These are phyloP conservation scores for Dictyostelium firmibasis DNA, from an alignment of 78 protist genomes.

Conservation along the genomic window DNA sequence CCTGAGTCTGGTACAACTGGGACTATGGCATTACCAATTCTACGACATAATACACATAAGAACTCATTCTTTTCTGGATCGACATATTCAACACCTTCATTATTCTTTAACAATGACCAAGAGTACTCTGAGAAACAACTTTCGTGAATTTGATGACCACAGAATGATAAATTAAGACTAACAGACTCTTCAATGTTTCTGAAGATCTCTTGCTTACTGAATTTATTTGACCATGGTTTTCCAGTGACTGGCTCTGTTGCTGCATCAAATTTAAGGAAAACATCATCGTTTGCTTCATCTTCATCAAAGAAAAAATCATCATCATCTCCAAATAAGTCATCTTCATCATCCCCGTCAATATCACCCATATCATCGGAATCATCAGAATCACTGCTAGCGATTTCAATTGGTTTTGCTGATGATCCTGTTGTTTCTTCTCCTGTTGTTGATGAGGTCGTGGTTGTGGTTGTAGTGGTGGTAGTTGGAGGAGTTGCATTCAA, in stretches of 20 bases:
- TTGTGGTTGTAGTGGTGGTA: not conserved
- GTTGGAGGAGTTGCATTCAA: not conserved
- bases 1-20: slow-evolving; percentile 74
- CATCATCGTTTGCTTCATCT: not conserved
- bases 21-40: slow-evolving; percentile 68
- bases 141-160: slow-evolving; percentile 74
- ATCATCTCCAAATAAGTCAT: slow-evolving; percentile 29
- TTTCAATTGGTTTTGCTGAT: not conserved
- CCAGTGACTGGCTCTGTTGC: slow-evolving; percentile 35
- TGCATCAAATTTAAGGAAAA: not conserved
- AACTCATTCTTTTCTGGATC: slow-evolving; percentile 53
- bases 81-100: slow-evolving; percentile 58
- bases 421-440: not conserved
- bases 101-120: slow-evolving; percentile 50
- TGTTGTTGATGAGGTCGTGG: not conserved
- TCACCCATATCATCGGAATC: slow-evolving; percentile 20
- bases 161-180: slow-evolving; percentile 53
- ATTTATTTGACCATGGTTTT: slow-evolving; percentile 69
- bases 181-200: slow-evolving; percentile 68
- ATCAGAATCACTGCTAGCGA: not conserved
- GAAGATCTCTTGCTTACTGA: slow-evolving; percentile 44
- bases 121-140: slow-evolving; percentile 57
- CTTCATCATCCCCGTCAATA: slow-evolving; percentile 14
- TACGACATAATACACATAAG: slow-evolving; percentile 66
- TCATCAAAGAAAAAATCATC: slow-evolving; percentile 12